Conservation (phyloP, 306 rosid species). For the Corylus heterophylla region DNA sequence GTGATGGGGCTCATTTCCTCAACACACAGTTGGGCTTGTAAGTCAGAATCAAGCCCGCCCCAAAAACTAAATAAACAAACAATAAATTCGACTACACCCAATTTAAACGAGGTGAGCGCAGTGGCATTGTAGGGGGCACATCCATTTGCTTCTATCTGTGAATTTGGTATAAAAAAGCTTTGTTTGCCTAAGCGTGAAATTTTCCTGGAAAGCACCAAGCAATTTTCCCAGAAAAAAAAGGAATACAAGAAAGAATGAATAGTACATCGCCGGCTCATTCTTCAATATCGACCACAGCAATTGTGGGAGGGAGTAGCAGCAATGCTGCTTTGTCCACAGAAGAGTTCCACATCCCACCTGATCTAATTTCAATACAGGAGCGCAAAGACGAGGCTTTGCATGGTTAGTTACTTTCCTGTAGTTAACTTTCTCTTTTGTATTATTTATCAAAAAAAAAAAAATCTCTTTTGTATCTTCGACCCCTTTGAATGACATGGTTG, state of each 20-base stretch:
- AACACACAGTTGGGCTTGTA: not conserved
- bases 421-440: not conserved
- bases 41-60: not conserved
- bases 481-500: not conserved
- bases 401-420: slow-evolving; percentile 43
- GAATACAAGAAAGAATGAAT: slow-evolving; percentile 35
- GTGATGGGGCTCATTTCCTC: not conserved
- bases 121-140: not conserved
- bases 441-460: too few species aligned
- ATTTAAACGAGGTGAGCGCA: not conserved
- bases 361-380: slow-evolving; percentile 64
- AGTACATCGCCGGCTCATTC: slow-evolving; percentile 84
- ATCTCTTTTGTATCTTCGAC: not conserved
- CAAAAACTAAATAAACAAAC: not conserved
- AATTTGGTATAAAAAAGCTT: not conserved
- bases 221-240: not conserved
- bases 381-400: slow-evolving; percentile 80
- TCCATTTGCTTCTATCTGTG: not conserved
- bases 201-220: not conserved
- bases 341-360: slow-evolving; percentile 57
- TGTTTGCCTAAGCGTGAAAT: slow-evolving; percentile 1
- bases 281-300: slow-evolving; percentile 68
- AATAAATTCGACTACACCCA: not conserved
- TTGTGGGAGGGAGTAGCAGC: slow-evolving; percentile 45
- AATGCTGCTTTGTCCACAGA: slow-evolving; percentile 57